Base-by-base conservation (phyloP, 164 flowering plant genomes). In the Tinospora cordifolia region DNA sequence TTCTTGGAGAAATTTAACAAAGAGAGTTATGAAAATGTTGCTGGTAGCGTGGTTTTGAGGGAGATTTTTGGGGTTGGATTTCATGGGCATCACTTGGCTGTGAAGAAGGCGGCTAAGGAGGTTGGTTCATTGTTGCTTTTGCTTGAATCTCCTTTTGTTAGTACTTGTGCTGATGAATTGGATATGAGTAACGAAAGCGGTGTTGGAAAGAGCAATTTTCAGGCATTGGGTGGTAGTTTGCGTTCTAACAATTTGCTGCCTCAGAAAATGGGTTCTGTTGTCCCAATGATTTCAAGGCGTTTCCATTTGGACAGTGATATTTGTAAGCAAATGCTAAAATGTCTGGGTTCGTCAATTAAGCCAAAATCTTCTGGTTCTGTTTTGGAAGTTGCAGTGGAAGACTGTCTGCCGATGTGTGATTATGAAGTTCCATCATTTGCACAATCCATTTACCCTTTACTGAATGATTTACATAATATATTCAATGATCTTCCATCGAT, bases 51-150 rank as follows among this genome's bases (percentile, higher is more conserved):
- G 71, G 90, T 92, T 66, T 74, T 90, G 77, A 75, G 72, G 63
- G 93, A 86, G 72, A 88, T 94, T 64, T 94, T 94, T 71, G 98
- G 98, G 66, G 74, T 83, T 73, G 77, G 92, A 30, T 88, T 86
- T 81, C 77, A 88, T 76, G 95, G 90, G 36, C 93, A 90, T 75
- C 78, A 89, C 22, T 71, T 83, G 66, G 87, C 87, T 44, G 97
- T 97, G 36, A 87, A 84, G 75, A 81, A 67, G 71, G 90, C 84
- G 24, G 98, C 96, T 1, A 77, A 81, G 71, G 91, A 94, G 76
- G 86, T 83, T 47, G 92, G 93, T 41, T 84, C 94, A 0, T 73
- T 84, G 0, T 83, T 89, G 72, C 72, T 89, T 69, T 74, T 86
- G 72, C 79, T 90, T 19, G 96, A 90, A 72, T 86, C 97, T 14